phyloP scores from a whole-genome alignment of 2,329 filamentous ascomycete genomes.

The Aspergillus pseudonomiae region DNA sequence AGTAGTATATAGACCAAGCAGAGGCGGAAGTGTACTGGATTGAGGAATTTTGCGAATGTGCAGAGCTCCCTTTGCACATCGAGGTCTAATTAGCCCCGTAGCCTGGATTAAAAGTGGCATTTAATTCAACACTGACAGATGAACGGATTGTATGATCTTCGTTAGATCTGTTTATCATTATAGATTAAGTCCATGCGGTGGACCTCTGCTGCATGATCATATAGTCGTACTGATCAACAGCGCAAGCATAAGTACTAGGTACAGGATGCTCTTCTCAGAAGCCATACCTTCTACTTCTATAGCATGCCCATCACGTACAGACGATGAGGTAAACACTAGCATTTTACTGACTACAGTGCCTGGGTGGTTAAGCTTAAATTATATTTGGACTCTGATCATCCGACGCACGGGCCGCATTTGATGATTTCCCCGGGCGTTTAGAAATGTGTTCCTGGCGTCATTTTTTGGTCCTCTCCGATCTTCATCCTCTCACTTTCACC shows the following conservation, averaged over 20 bases:
- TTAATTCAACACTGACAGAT: too few species aligned
- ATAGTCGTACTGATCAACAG: too few species aligned
- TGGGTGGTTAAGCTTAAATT: neutral
- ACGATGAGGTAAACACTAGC: neutral
- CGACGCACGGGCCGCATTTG: neutral
- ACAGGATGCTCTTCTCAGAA: neutral
- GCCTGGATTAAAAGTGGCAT: too few species aligned
- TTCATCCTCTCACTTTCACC: neutral
- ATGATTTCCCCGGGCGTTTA: neutral
- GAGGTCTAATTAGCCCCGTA: too few species aligned
- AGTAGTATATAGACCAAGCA: neutral
- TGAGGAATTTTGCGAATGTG: neutral
- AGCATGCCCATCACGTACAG: neutral
- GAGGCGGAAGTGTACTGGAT: neutral
- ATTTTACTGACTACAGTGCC: too few species aligned
- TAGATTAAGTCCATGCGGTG: too few species aligned
- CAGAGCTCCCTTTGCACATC: neutral
- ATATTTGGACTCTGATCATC: neutral
- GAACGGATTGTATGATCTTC: too few species aligned
- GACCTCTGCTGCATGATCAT: too few species aligned
- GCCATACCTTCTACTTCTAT: neutral
- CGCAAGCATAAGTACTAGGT: too few species aligned
- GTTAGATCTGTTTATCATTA: too few species aligned
- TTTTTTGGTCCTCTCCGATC: neutral
- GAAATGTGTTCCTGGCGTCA: neutral